A percentile compares a stretch with the other conserved stretches of the same genome.
Conservation (phyloP, 1,139 yeast genomes). For the Zygotorulaspora mrakii region DNA sequence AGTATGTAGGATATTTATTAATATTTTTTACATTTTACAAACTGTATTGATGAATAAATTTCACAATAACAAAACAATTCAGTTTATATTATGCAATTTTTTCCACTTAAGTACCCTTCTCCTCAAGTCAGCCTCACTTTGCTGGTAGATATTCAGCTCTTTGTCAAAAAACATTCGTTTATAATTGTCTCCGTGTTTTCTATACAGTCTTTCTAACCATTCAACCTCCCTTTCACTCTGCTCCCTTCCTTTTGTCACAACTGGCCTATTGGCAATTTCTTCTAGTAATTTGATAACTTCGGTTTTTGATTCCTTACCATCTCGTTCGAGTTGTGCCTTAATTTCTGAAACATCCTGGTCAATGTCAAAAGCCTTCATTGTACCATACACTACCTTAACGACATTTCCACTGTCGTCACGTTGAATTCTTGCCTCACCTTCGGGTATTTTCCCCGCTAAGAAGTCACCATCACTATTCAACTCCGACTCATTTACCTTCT, state of each 20-base stretch:
- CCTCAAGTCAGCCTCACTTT: conserved; percentile 77
- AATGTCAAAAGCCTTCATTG: conserved; percentile 37
- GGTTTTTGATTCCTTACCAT: conserved; percentile 35
- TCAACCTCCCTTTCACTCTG: conserved; percentile 71
- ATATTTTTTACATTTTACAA: not conserved
- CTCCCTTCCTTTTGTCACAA: conserved; percentile 50
- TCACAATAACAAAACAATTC: not conserved
- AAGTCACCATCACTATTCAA: conserved; percentile 41
- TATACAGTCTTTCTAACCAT: conserved; percentile 63
- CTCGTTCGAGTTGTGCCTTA: conserved; percentile 32
- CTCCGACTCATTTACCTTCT: conserved; percentile 31
- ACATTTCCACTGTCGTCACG: conserved; percentile 74
- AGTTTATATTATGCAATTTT: conserved; percentile 40
- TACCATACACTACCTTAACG: conserved; percentile 66
- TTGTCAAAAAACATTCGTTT: conserved; percentile 90
- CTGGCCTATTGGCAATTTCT: conserved; percentile 55
- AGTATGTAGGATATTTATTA: conserved; percentile 5
- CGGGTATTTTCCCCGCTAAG: conserved; percentile 56
- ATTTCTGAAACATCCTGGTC: conserved; percentile 33
- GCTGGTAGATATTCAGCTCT: conserved; percentile 78
- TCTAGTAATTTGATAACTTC: conserved; percentile 68
- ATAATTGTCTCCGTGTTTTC: conserved; percentile 84
- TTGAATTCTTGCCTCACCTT: conserved; percentile 78
- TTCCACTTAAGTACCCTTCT: conserved; percentile 68
- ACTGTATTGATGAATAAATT: not conserved